phyloP scores from a whole-genome alignment of 768 basidiomycete species.

The Solioccasus polychromus region DNA sequence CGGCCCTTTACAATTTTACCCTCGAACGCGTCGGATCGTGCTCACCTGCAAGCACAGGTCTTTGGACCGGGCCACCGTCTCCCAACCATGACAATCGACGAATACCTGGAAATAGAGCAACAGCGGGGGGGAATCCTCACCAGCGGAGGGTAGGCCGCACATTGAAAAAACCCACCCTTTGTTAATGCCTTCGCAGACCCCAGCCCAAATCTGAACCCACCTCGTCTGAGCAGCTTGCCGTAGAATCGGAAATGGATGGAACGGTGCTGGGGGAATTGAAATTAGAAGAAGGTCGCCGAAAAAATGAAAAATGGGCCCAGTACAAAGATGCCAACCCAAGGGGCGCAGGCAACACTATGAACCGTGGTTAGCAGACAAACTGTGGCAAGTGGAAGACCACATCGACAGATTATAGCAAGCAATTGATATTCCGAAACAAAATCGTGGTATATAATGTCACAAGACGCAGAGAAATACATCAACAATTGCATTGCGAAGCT shows the following conservation, averaged over 20 bases:
- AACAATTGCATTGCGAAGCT: conserved; percentile 85
- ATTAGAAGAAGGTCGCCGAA: conserved; percentile 70
- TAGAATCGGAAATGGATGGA: conserved; percentile 86
- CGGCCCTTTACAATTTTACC: conserved; percentile 93
- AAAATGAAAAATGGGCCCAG: conserved; percentile 90
- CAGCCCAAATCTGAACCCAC: conserved; percentile 67
- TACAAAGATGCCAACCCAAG: conserved; percentile 83
- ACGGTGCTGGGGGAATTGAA: conserved; percentile 63
- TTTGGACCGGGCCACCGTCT: conserved; percentile 81
- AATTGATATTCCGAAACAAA: conserved; percentile 25
- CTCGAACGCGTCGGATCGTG: conserved; percentile 61
- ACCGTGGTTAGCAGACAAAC: conserved; percentile 55
- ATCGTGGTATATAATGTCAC: conserved; percentile 26
- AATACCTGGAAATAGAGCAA: conserved; percentile 85
- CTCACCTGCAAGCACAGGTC: conserved; percentile 72
- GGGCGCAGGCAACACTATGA: conserved; percentile 98
- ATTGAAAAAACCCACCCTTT: not conserved
- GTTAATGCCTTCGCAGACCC: conserved; percentile 41
- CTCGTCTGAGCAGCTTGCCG: conserved; percentile 69
- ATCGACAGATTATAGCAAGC: conserved; percentile 13
- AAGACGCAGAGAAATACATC: conserved; percentile 22
- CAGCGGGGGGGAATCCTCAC: conserved; percentile 83
- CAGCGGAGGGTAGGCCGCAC: conserved; percentile 72
- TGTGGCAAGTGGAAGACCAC: conserved; percentile 2
- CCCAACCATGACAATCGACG: conserved; percentile 95